Base-by-base conservation (phyloP, 768 basidiomycete genomes). In the Termitomyces sp. region DNA sequence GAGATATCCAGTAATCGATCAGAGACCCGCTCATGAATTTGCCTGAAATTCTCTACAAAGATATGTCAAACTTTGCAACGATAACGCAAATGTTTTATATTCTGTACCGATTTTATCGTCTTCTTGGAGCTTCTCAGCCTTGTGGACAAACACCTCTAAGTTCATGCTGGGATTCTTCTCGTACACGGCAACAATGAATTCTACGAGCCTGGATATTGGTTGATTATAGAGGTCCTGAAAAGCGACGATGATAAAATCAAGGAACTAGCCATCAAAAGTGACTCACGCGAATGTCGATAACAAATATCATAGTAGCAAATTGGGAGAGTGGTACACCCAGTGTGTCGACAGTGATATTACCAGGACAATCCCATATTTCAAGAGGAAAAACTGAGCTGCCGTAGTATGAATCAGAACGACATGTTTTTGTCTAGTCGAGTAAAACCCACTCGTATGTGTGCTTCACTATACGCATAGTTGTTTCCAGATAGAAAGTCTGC, bases 281-380 rank as follows among this genome's bases (percentile, higher is more conserved):
- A 70, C 86, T 65, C 66, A 92, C 94, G 72, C 94, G 88, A 55
- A 97, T 95, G 66, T 98, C 96, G 62, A 98, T 90, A 28, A 98
- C 93, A 63, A 94, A 98, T 54, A 98, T 85, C 65, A 98, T 80
- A 2, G 88, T 86, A 2, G 91, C 80, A 65, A 97, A 93, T 32
- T 90, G 81, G 45, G 86, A 82, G 38, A 97, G 79, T 8, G 89
- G 83, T 8, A 82, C 79, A 22, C 84, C 86, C 12, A 96, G 79
- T n/a, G 85, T 82, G 24, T 93, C 88, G 13, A 88, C 81, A 4
- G 92, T 86, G 56, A 86, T 82, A 59, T 88, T 92, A 26, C 90
- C 91, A 0, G 95, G 96, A 64, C 93, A 92, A 67, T 97, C 94
- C 93, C 93, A 97, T 68, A 98, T 85, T 69, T 97, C 92, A 38